phyloP scores from a whole-genome alignment of 495 filamentous ascomycete genomes.

The Penicillium fimorum region DNA sequence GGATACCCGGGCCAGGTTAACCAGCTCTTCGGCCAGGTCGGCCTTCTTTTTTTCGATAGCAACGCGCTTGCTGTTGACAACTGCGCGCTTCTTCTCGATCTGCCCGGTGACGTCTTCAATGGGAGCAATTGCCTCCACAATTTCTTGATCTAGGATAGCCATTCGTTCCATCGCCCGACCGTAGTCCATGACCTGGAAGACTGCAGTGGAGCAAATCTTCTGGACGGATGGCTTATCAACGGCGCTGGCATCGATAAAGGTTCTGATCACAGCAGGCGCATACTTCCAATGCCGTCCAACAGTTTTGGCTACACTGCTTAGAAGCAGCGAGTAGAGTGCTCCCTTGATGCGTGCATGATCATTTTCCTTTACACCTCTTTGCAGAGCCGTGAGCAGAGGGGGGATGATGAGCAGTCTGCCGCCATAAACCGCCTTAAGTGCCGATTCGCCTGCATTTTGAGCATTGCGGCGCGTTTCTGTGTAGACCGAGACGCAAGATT shows the following conservation, averaged over 20 bases:
- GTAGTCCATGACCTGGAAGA: slow-evolving; percentile 88
- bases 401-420: slow-evolving; percentile 85
- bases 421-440: slow-evolving; percentile 87
- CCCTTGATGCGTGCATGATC: slow-evolving; percentile 93
- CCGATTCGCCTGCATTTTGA: slow-evolving; percentile 87
- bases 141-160: slow-evolving; percentile 76
- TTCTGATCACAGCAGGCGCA: slow-evolving; percentile 76
- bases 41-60: slow-evolving; percentile 81
- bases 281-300: slow-evolving; percentile 89
- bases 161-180: slow-evolving; percentile 79
- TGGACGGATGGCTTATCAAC: slow-evolving; percentile 94
- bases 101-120: slow-evolving; percentile 59
- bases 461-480: slow-evolving; percentile 93
- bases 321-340: slow-evolving; percentile 82
- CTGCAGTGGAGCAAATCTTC: slow-evolving; percentile 74
- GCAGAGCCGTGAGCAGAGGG: slow-evolving; percentile 72
- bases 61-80: slow-evolving; percentile 68
- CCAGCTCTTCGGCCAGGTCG: slow-evolving; percentile 74
- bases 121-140: slow-evolving; percentile 72
- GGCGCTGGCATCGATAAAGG: slow-evolving; percentile 84
- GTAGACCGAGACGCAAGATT: slow-evolving; percentile 90
- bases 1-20: slow-evolving; percentile 69
- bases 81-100: slow-evolving; percentile 65
- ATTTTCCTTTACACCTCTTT: slow-evolving; percentile 75
- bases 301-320: slow-evolving; percentile 85